Evolutionary conservation across 169 alveolate species (phyloP).

Genomic region (Amoebophrya sp.): DNA sequence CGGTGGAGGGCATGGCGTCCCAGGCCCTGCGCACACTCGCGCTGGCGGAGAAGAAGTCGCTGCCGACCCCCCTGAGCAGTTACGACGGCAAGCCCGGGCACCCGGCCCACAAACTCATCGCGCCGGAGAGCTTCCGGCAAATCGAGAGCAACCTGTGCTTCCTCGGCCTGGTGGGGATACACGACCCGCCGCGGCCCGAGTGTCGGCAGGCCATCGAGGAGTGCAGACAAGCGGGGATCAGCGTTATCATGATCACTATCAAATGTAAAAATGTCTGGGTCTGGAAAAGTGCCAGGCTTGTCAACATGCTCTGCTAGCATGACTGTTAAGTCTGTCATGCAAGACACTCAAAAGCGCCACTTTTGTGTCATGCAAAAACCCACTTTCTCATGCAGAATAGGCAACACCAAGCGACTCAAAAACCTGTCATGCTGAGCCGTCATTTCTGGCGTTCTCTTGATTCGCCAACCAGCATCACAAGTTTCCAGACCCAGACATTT

Average conservation of each 20-base stretch:
- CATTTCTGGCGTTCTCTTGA: no score
- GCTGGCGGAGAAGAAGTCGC: conserved; percentile 21
- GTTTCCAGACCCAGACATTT: no score
- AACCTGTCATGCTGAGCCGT: no score
- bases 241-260: conserved; percentile 97
- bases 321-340: no score
- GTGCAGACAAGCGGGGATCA: conserved; percentile 94
- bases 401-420: no score
- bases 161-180: conserved; percentile 91
- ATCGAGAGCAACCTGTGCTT: conserved; percentile 68
- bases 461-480: no score
- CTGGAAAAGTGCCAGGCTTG: no score
- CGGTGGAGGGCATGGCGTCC: conserved; percentile 60
- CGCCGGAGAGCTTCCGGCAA: conserved; percentile 53
- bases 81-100: conserved; percentile 46
- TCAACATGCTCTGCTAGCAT: no score
- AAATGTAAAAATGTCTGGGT: no score
- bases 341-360: no score
- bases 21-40: conserved; percentile 45
- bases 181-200: conserved; percentile 97
- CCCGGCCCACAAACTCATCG: background rate
- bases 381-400: no score
- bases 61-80: background rate
- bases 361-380: no score
- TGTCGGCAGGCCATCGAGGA: conserved; percentile 80